Conservation (phyloP, 768 basidiomycete genomes). For the Naematelia encephala region DNA sequence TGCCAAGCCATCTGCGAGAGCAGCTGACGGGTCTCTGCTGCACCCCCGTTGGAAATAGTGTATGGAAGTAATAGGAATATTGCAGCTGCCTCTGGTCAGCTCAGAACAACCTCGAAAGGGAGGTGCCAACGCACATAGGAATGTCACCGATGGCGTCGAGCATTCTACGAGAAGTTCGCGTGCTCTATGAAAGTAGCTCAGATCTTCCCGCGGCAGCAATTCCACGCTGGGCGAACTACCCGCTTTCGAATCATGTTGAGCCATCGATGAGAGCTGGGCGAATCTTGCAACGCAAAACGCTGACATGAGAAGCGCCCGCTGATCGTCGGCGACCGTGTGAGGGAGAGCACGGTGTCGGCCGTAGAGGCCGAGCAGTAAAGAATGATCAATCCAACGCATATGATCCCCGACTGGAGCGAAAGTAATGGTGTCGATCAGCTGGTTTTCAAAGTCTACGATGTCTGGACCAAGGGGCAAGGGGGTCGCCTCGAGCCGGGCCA, state of each 20-base stretch:
- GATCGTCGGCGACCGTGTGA: not conserved
- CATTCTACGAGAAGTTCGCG: not conserved
- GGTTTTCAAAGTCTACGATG: not conserved
- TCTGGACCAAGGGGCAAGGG: not conserved
- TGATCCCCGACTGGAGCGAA: not conserved
- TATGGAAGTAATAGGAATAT: not conserved
- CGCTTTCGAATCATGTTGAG: not conserved
- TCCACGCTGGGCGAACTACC: no score
- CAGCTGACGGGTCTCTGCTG: not conserved
- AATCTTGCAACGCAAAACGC: not conserved
- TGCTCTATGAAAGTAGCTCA: not conserved
- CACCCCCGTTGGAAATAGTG: not conserved
- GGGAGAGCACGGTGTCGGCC: not conserved
- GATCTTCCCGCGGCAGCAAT: not conserved
- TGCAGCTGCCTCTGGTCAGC: not conserved
- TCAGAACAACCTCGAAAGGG: no score
- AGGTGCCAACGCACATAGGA: not conserved
- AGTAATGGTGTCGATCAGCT: not conserved
- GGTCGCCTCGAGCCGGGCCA: not conserved
- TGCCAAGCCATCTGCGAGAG: slow-evolving; percentile 7
- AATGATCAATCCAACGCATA: not conserved
- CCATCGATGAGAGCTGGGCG: not conserved
- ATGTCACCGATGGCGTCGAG: not conserved
- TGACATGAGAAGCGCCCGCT: not conserved
- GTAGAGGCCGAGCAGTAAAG: not conserved